Evolutionary conservation across 1,139 yeast species (phyloP).

Genomic region (Groenewaldozyma sp.): DNA sequence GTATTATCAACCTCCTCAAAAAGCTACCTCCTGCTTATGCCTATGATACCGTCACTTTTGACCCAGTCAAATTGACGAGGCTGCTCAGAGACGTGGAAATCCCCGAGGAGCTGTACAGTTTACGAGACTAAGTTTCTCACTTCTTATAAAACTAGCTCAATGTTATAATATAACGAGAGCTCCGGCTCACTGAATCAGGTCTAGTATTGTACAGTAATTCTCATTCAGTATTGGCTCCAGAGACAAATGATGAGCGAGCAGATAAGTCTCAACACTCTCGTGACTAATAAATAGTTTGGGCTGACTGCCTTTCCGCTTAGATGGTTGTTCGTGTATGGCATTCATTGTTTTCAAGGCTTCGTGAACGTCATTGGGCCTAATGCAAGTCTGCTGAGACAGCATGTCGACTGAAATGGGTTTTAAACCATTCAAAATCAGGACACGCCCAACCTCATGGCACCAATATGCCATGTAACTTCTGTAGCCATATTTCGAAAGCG

Average conservation of each 20-base stretch:
- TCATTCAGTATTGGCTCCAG: conserved; percentile 15
- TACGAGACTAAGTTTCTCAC: neutral
- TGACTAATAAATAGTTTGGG: conserved; percentile 9
- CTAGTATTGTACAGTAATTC: neutral
- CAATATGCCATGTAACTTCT: conserved; percentile 69
- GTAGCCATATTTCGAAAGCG: conserved; percentile 74
- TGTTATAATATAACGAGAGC: neutral
- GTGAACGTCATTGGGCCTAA: conserved; percentile 59
- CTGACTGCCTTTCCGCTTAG: neutral
- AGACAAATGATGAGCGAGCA: conserved; percentile 7
- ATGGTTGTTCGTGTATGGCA: conserved; percentile 10
- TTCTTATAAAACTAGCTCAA: neutral
- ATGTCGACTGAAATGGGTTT: conserved; percentile 38
- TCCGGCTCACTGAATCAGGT: neutral
- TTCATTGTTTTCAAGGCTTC: conserved; percentile 53
- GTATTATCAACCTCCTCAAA: conserved; percentile 20
- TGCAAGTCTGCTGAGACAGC: conserved; percentile 54
- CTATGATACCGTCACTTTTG: conserved; percentile 23
- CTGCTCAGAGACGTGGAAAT: conserved; percentile 16
- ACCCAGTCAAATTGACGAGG: conserved; percentile 17
- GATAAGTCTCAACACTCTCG: conserved; percentile 11
- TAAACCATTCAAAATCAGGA: conserved; percentile 22
- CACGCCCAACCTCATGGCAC: conserved; percentile 45
- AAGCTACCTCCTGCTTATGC: conserved; percentile 26
- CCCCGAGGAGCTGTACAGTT: conserved; percentile 11